Evolutionary conservation across 2,329 filamentous ascomycete species (phyloP), one percentile per base, ranked within the genome.

Genomic region (Fusarium verrucosum): DNA sequence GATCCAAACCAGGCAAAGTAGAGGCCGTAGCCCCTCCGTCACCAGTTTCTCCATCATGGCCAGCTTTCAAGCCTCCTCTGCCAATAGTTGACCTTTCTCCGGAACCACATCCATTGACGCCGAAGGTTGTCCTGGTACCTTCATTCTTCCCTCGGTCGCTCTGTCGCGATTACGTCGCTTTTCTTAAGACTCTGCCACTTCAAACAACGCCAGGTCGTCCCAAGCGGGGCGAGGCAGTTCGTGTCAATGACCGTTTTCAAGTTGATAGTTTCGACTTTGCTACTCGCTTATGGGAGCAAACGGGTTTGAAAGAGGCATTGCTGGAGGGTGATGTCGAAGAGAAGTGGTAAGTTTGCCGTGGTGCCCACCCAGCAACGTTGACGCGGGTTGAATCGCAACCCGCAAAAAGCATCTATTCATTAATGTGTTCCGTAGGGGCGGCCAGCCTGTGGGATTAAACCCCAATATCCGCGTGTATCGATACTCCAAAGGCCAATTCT

Each of bases 231-330:
- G 89, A 95, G 52, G 93, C 93, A 2, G 84, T 92, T 9, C 85
- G 94, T 32, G 91, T 97, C 42, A 97, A 97, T 74, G 94, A 97
- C 74, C 87, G 94, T 11, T 96, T 90, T 70, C 92, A 96, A 77
- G 80, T 96, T 19, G 81, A 93, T 25, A 94, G 97, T 78, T 77
- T 85, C 25, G 76, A 66, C 1, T 96, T 97, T 75, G 91, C 94
- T 1, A 82, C 87, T 70, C 81, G 84, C 51, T 77, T 97, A 14
- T 98, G 94, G 93, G 82, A 83, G 40, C 83, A 86, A 62, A 97
- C 93, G 2, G 90, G 89, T 0, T 77, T 98, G 65, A 88, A 84
- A 69, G 86, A 90, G 40, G 80, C 89, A 3, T 61, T 86, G 69
- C 83, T 69, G 61, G 76, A 72, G 49, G 78, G 72, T 44, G 71